Base-by-base conservation (phyloP, 1,284 basidiomycete species). In the Taiwanofungus camphoratus region DNA sequence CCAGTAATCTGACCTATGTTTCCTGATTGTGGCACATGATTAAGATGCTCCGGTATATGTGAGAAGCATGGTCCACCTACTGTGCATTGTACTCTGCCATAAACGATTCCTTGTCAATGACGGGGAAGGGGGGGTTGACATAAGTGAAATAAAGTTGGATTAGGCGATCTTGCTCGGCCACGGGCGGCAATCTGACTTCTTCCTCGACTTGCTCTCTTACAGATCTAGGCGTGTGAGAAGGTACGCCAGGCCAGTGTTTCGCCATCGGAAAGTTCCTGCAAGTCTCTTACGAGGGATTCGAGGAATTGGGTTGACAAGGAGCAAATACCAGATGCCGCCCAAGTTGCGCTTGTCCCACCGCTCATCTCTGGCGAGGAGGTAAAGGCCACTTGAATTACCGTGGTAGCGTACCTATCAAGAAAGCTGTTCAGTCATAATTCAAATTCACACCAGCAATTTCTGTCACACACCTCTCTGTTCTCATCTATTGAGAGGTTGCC, bases 401-500 rank as follows among this genome's bases (percentile, higher is more conserved):
- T 88, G 85, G 56, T 78, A 88, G 33, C 87, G 79, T 36, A 92
- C 74, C 85, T 87, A 41, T n/a, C 31, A 18, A 12, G 35, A 5
- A 18, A 19, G 19, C 24, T 42, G 43, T 26, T 37, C 5, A 6
- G 3, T 11, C 30, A 6, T 13, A 16, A 20, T 4, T 19, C 5
- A 4, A 7, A 19, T 9, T 20, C 18, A 38, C 12, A 6, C 7
- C 24, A 9, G n/a, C n/a, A 12, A 3, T 13, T 13, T 16, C 16
- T 8, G 21, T 2, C 13, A 36, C 36, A 19, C 11, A 51, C 55
- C 66, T 92, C 87, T 54, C 76, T 74, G 57, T 90, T 81, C 60
- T 92, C 89, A 52, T 91, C 85, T 34, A 92, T 65, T 3, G 86
- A 88, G 24, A 92, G 59, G 54, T 86, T 81, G 4, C 89, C 87